Evolutionary conservation across 75 land plant genomes (phyloP), one percentile per base, ranked within the genome.

Genomic region (Pinus albicaulis): DNA sequence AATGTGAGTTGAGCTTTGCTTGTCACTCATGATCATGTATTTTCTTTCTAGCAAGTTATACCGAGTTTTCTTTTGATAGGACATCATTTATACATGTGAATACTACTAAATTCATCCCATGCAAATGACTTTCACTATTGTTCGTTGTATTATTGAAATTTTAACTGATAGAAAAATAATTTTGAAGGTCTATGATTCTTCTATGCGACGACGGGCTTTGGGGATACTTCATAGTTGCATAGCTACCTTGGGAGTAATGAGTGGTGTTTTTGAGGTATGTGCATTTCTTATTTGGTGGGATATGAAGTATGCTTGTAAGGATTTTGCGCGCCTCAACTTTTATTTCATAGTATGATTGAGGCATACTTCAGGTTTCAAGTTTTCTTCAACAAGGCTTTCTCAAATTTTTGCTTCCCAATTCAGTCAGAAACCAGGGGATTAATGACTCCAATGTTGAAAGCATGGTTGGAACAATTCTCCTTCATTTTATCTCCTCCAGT

Each of bases 381-480:
- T 61, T n/a, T 61, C 44, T 44, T 66, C 38, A 66, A 66, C n/a
- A 20, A 7, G 28, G 44, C 48, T 66, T 36, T 66, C 24, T 56
- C 57, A 73, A 24, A 15, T 73, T 26, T 28, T 15, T 75, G 76
- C 31, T 26, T 75, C 36, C 23, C 28, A 69, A 57, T 86, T 61
- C 77, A 95, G 98, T 20, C 74, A 83, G 91, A 98, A 87, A 91
- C 93, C 11, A 83, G 71, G 38, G 89, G 78, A 28, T 66, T 98
- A 72, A 88, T 98, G 77, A 34, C 57, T 23, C 92, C 98, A 31
- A 85, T 98, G 95, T 83, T 94, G 70, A 89, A 89, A 76, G 72
- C 91, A 66, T 91, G 93, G 92, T 85, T 98, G 93, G 92, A 89
- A n/a, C 93, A 95, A 52, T 92, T 98, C 74, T 77, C 95, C n/a